Evolutionary conservation across 2,329 filamentous ascomycete species (phyloP), one percentile per base, ranked within the genome.

Genomic region (Calonectria pauciramosa): DNA sequence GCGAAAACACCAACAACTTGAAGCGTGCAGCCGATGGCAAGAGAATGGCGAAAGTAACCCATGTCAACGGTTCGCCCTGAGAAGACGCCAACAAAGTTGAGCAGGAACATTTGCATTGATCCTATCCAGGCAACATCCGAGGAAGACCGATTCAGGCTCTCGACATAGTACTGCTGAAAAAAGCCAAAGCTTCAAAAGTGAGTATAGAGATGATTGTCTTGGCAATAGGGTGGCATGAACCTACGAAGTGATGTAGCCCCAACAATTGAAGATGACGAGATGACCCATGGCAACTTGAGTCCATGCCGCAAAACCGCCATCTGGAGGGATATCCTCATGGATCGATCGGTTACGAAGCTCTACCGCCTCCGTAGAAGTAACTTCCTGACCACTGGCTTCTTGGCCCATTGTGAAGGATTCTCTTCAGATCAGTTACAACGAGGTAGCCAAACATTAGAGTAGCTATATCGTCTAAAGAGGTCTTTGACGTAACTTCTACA

Each of bases 121-220:
- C 84, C 84, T 65, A 86, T 85, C 85, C 84, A 86, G 38, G 84
- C 77, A 47, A 86, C 78, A 23, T 79, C 72, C 44, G 85, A 85
- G 3, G 84, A 79, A 4, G 82, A 76, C 28, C 80, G 75, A 4
- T 79, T 70, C 20, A 84, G 68, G 11, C 70, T 78, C 23, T 80
- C 70, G 8, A 80, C 83, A 71, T 51, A 51, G 47, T 51, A 51
- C 47, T 51, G 47, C 9, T 51, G 47, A 51, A 51, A 51, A 18
- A 51, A 51, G 20, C 47, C 47, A 51, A 51, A 51, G 26, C 47
- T 51, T 26, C 10, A n/a, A 51, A 51, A 51, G n/a, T 51, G 23
- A 51, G 47, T 14, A 51, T 4, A 26, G 23, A 51, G 1, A 13
- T 51, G 13, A 51, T 23, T n/a, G 44, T 11, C 20, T 49, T 49